Evolutionary conservation across 106 monocot genomes (phyloP).

Genomic region (Agapanthus africanus): DNA sequence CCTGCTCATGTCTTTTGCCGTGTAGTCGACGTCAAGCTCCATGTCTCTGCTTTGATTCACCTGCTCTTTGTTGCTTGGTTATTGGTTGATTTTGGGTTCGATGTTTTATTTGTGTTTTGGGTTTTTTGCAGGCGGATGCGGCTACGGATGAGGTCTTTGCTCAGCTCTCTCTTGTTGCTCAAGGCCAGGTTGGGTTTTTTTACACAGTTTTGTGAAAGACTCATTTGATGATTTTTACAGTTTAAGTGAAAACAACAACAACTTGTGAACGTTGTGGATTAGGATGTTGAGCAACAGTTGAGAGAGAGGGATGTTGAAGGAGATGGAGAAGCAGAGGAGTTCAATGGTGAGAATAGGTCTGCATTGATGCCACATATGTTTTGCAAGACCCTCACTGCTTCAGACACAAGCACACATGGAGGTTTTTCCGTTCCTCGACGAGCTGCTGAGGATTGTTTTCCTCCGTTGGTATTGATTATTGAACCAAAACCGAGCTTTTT

Average conservation of each 20-base stretch:
- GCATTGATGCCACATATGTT: conserved; percentile 75
- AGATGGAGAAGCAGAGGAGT: conserved; percentile 43
- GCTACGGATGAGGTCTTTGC: conserved; percentile 84
- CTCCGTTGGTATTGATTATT: conserved; percentile 92
- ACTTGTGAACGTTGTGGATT: background rate
- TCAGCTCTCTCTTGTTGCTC: conserved; percentile 59
- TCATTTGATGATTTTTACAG: background rate
- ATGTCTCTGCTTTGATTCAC: conserved; percentile 13
- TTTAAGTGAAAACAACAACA: background rate
- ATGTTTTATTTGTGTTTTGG: too few species aligned
- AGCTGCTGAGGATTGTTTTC: conserved; percentile 97
- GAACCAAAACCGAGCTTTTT: too few species aligned
- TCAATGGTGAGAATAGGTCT: conserved; percentile 1
- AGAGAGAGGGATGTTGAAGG: conserved; percentile 22
- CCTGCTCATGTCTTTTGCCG: conserved; percentile 83
- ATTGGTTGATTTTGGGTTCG: too few species aligned
- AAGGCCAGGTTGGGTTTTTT: conserved; percentile 36
- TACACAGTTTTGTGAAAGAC: background rate
- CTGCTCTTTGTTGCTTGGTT: too few species aligned
- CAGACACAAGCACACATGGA: conserved; percentile 97
- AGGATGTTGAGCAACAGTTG: conserved; percentile 47
- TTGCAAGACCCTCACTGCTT: conserved; percentile 97
- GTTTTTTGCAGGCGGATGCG: conserved; percentile 60
- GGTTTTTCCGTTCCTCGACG: conserved; percentile 96
- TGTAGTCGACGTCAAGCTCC: conserved; percentile 76